These are phyloP conservation scores for Neurospora hispaniola DNA, from an alignment of 495 filamentous ascomycete species.

Conservation along the genomic window DNA sequence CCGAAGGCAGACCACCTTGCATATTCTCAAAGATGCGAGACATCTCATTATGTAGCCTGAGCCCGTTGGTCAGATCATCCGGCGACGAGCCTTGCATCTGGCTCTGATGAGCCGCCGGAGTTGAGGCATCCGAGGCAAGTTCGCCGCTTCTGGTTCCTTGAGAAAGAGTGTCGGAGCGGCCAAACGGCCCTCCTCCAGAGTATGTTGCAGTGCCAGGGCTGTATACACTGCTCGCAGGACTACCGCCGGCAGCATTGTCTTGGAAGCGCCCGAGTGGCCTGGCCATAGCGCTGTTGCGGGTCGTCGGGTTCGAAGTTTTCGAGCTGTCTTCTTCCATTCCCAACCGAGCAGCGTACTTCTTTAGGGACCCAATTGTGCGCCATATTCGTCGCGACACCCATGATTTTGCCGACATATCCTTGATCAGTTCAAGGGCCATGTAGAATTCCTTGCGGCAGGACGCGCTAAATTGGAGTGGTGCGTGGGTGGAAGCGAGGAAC, in stretches of 20 bases:
- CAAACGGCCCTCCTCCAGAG: not conserved
- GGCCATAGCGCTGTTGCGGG: not conserved
- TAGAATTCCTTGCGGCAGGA: conserved; percentile 77
- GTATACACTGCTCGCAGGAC: not conserved
- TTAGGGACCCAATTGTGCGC: conserved; percentile 69
- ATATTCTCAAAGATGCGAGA: conserved; percentile 30
- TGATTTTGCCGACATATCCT: conserved; percentile 66
- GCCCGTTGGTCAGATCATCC: conserved; percentile 24
- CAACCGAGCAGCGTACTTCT: conserved; percentile 67
- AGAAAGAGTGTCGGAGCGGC: not conserved
- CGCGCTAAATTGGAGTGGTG: conserved; percentile 63
- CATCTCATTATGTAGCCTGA: conserved; percentile 36
- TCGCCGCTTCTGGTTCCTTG: not conserved
- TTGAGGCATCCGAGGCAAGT: conserved; percentile 2
- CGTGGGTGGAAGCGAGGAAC: conserved; percentile 75
- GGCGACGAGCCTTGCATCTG: not conserved
- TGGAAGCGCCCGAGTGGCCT: not conserved
- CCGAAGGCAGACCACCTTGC: conserved; percentile 1
- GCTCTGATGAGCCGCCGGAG: conserved; percentile 4
- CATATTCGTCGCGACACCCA: conserved; percentile 72
- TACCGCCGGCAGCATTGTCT: not conserved
- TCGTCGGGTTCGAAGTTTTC: not conserved
- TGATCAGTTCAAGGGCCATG: conserved; percentile 72
- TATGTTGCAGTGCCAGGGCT: not conserved
- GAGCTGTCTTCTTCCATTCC: conserved; percentile 44